Percentiles rank a stretch among this genome's conserved stretches.
phyloP scores from a whole-genome alignment of 805 yeast genomes.

The Yueomyces sp. region DNA sequence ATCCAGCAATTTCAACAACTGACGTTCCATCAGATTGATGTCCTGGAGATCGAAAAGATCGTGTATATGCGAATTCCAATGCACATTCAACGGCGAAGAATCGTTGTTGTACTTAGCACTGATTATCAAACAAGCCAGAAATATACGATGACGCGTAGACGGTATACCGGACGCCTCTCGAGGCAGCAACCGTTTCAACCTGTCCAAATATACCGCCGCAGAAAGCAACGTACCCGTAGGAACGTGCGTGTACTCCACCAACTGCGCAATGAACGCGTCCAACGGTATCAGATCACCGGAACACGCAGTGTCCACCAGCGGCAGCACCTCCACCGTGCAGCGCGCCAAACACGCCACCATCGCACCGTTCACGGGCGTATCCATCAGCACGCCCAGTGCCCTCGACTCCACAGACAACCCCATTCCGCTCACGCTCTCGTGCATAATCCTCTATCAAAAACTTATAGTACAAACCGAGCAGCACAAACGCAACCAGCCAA shows the following conservation, averaged over 20 bases:
- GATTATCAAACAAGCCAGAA: constrained; percentile 59
- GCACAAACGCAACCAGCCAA: too few species aligned
- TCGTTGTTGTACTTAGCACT: constrained; percentile 67
- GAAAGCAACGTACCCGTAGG: constrained; percentile 66
- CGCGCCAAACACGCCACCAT: constrained; percentile 58
- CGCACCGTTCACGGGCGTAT: constrained; percentile 54
- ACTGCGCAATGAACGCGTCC: constrained; percentile 53
- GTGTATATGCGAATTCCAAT: constrained; percentile 69
- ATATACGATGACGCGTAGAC: constrained; percentile 65
- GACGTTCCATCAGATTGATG: constrained; percentile 70
- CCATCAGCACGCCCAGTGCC: constrained; percentile 43
- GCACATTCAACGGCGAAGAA: constrained; percentile 63
- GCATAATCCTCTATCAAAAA: too few species aligned
- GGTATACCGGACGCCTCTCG: constrained; percentile 61
- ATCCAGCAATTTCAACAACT: constrained; percentile 47
- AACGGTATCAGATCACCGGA: constrained; percentile 31
- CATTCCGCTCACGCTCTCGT: too few species aligned
- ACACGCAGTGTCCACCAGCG: constrained; percentile 21
- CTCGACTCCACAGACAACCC: too few species aligned
- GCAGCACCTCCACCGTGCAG: constrained; percentile 50
- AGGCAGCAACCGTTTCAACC: constrained; percentile 46
- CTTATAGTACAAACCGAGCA: too few species aligned
- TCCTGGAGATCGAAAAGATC: constrained; percentile 55
- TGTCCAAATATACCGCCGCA: constrained; percentile 51
- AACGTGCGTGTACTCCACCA: constrained; percentile 64